Conservation (phyloP, 345 rosid species). For the Gossypium australe region DNA sequence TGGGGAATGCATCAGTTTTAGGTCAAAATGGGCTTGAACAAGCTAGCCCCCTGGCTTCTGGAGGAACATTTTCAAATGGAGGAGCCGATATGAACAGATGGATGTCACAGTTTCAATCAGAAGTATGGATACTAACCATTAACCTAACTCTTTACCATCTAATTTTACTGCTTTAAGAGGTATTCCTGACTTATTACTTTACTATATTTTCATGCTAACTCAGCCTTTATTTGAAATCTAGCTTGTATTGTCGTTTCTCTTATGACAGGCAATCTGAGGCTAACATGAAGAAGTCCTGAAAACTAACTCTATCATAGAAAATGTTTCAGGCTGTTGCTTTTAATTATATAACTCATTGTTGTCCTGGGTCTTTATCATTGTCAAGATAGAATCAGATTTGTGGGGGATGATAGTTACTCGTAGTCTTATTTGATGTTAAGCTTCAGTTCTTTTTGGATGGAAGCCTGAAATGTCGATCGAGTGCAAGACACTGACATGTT, state of each 20-base stretch:
- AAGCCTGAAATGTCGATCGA: background rate
- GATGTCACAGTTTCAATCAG: conserved; percentile 95
- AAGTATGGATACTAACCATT: conserved; percentile 98
- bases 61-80: conserved; percentile 91
- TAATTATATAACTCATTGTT: background rate
- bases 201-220: conserved; percentile 48
- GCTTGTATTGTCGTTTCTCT: conserved; percentile 23
- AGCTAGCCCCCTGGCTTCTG: conserved; percentile 84
- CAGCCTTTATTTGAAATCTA: conserved; percentile 39
- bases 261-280: conserved; percentile 39
- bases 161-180: conserved; percentile 7
- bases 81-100: conserved; percentile 87
- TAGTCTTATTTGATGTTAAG: conserved; percentile 3
- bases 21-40: conserved; percentile 97
- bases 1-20: conserved; percentile 99
- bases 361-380: background rate
- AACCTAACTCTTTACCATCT: conserved; percentile 65
- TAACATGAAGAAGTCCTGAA: conserved; percentile 21
- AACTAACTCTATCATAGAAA: background rate
- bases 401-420: background rate
- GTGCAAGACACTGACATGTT: background rate
- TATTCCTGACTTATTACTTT: conserved; percentile 48
- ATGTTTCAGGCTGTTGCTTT: background rate
- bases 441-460: conserved; percentile 5
- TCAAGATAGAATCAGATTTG: conserved; percentile 5